Evolutionary conservation across 225 moss, liverwort and hornwort genomes (phyloP), one percentile per base, ranked within the genome.

Genomic region (Asterella californica): DNA sequence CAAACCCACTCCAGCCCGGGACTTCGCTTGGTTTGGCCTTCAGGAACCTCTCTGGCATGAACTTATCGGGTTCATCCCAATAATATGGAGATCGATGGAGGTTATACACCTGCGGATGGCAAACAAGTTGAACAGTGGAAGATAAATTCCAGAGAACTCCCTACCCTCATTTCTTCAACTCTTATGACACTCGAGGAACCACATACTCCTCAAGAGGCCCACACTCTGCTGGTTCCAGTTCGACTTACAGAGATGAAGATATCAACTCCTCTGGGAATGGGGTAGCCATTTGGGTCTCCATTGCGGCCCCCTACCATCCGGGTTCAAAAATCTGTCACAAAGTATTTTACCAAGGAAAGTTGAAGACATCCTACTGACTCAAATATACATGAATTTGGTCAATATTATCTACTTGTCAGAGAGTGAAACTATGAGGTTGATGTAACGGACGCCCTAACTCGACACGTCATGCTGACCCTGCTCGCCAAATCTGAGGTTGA

Each of bases 31-130:
- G 45, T 83, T 86, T 95, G 48, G 81, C 69, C 85, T 89, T 90
- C 80, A 88, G 21, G 85, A 95, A 99, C 74, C 99, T 90, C 82
- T 93, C 99, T 50, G 99, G 99, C 49, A 88, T 84, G 65, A 99
- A 99, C 81, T 90, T 90, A 62, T 91, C 95, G 10, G 99, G 93
- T 67, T 99, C 95, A 33, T 99, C 92, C 99, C 99, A 99, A 77
- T 90, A 91, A 79, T 93, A 85, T 9, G 99, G 99, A 36, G 99
- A 99, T 74, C 99, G 88, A 72, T 99, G 99, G 48, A 99, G 87
- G 79, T 99, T 99, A 68, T 90, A 99, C 32, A 95, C 69, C 95
- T 95, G 88, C 25, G 4, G 49, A 47, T 2, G 14, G 47, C 27
- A n/a, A 46, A 0, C 70, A 1, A 25, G 46, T 38, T 42, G 25